A percentile compares a stretch with the other conserved stretches of the same genome.
Evolutionary conservation across 2,329 filamentous ascomycete species (phyloP).

Genomic region (Paecilomyces variotii): DNA sequence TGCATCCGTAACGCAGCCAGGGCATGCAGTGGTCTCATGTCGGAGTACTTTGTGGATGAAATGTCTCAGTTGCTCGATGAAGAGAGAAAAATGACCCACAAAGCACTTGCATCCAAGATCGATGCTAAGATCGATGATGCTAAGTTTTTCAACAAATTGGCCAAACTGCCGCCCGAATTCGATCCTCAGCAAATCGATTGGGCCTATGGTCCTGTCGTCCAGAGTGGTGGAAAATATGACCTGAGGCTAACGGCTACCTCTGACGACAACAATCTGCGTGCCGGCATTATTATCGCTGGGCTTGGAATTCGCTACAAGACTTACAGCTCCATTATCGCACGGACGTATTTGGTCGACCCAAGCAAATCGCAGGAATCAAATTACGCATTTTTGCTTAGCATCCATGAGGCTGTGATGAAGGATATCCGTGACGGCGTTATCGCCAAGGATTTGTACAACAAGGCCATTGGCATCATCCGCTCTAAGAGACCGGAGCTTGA

Average conservation of each 20-base stretch:
- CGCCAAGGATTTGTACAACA: constrained; percentile 86
- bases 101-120: constrained; percentile 74
- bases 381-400: constrained; percentile 77
- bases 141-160: constrained; percentile 84
- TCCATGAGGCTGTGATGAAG: constrained; percentile 86
- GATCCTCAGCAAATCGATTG: constrained; percentile 87
- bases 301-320: constrained; percentile 93
- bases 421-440: constrained; percentile 78
- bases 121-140: constrained; percentile 84
- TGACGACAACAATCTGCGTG: constrained; percentile 75
- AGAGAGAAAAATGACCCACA: constrained; percentile 95
- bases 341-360: constrained; percentile 93
- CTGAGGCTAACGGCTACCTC: constrained; percentile 70
- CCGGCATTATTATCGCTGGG: constrained; percentile 86
- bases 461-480: constrained; percentile 71
- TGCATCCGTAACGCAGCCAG: constrained; percentile 91
- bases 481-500: constrained; percentile 92
- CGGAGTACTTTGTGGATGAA: constrained; percentile 93
- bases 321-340: constrained; percentile 84
- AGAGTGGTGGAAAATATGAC: constrained; percentile 94
- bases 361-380: constrained; percentile 92
- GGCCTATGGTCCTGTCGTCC: constrained; percentile 82
- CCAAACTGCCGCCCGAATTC: constrained; percentile 76
- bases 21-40: constrained; percentile 89
- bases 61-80: constrained; percentile 95